Conservation (phyloP, 805 yeast genomes). For the Yamadazyma olivae region DNA sequence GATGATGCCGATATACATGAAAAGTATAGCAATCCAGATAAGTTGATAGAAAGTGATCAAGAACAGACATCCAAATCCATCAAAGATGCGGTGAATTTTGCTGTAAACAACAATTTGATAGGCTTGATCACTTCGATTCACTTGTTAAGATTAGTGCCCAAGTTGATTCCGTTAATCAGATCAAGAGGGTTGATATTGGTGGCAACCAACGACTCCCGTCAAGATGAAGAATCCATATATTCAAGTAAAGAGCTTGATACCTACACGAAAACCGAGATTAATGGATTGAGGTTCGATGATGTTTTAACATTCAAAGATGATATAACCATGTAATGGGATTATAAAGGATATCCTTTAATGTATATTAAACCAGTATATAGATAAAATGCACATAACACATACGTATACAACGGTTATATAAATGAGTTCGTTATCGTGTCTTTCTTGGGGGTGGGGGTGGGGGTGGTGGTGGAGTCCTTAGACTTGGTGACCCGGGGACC, state of each 20-base stretch:
- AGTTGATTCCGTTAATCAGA: slow-evolving; percentile 69
- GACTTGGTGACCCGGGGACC: too few relatives aligned
- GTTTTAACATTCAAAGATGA: slow-evolving; percentile 66
- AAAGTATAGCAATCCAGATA: slow-evolving; percentile 12
- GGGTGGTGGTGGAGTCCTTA: slow-evolving; percentile 18
- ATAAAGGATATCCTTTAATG: background rate
- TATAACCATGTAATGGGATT: slow-evolving; percentile 21
- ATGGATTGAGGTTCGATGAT: slow-evolving; percentile 65
- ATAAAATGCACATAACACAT: too few relatives aligned
- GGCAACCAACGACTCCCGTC: slow-evolving; percentile 49
- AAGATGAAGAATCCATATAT: slow-evolving; percentile 20
- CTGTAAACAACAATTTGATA: slow-evolving; percentile 75
- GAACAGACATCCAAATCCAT: slow-evolving; percentile 57
- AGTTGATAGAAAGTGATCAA: slow-evolving; percentile 27
- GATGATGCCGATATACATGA: slow-evolving; percentile 13
- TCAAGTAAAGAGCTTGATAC: slow-evolving; percentile 29
- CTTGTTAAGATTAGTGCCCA: slow-evolving; percentile 69
- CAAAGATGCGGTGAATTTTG: slow-evolving; percentile 79
- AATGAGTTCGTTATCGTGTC: slow-evolving; percentile 9
- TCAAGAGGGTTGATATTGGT: slow-evolving; percentile 80
- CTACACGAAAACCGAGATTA: slow-evolving; percentile 47
- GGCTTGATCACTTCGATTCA: slow-evolving; percentile 79
- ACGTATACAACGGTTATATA: background rate
- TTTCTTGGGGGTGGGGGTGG: slow-evolving; percentile 38
- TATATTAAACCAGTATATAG: background rate